Conservation (phyloP, 164 flowering plant genomes). For the Cinnamomum micranthum region DNA sequence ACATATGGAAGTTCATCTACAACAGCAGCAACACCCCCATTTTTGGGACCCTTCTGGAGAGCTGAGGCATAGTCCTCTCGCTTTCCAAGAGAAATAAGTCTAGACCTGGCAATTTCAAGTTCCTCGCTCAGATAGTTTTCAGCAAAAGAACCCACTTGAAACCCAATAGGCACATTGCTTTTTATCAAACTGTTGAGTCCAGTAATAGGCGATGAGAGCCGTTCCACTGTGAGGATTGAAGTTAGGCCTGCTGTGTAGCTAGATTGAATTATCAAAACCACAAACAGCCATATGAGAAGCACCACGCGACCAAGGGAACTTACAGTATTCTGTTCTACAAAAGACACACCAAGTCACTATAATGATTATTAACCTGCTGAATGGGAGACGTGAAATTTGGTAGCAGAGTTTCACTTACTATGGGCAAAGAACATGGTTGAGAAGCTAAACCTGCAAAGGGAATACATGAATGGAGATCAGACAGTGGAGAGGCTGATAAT, state of each 20-base stretch:
- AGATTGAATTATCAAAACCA: slow-evolving; percentile 35
- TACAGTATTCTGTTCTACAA: slow-evolving; percentile 33
- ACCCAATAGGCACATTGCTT: slow-evolving; percentile 42
- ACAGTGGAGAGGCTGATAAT: not conserved
- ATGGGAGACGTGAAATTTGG: not conserved
- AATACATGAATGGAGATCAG: slow-evolving; percentile 8
- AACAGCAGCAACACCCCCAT: slow-evolving; percentile 50
- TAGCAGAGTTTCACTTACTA: slow-evolving; percentile 49
- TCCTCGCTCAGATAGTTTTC: slow-evolving; percentile 38
- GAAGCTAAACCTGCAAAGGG: slow-evolving; percentile 73
- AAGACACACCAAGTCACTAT: slow-evolving; percentile 2
- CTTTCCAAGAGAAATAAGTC: slow-evolving; percentile 45
- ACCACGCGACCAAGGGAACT: slow-evolving; percentile 35
- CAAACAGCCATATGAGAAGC: slow-evolving; percentile 37
- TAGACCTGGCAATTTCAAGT: slow-evolving; percentile 35
- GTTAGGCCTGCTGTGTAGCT: slow-evolving; percentile 44
- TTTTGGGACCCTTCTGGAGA: slow-evolving; percentile 27
- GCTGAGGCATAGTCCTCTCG: slow-evolving; percentile 45
- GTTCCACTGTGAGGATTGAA: slow-evolving; percentile 42
- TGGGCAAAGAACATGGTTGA: slow-evolving; percentile 73
- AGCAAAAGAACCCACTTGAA: slow-evolving; percentile 52
- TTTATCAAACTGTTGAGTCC: slow-evolving; percentile 46
- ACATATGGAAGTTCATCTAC: slow-evolving; percentile 57
- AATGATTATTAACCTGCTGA: not conserved
- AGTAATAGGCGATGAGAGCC: slow-evolving; percentile 39